Base-by-base conservation (phyloP, 805 yeast genomes). In the Wickerhamomyces xylosicus region DNA sequence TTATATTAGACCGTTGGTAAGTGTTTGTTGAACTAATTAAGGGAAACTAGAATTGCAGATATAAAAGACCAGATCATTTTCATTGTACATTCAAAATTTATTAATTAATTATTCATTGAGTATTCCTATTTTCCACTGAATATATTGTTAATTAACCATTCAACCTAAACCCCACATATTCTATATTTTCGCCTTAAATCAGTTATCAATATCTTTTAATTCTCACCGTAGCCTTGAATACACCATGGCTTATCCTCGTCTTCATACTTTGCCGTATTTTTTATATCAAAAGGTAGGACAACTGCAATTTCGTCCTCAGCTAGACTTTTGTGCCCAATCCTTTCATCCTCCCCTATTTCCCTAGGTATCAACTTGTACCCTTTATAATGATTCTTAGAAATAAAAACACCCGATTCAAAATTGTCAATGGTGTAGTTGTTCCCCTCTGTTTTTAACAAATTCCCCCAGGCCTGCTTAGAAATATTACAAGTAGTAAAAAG, bases 401-500 rank as follows among this genome's bases (percentile, higher is more conserved):
- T 44, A 20, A 78, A 49, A 0, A 78, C 66, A 1, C 84, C 84
- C 2, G 68, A 66, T 50, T 78, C 85, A 54, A 63, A 77, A 65
- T 74, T 53, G 44, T 56, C 40, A 59, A 62, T 47, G 46, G 48
- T 49, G n/a, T 66, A 62, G 13, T 44, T 35, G 4, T 37, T 14
- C 13, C 45, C 22, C 38, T 37, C 34, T 35, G 39, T 20, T 36
- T 19, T 57, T 39, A 31, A 53, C 47, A 14, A 62, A 5, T 53
- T 59, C 0, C 95, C 95, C 95, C 95, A 85, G 1, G 95, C 95
- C 43, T 75, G 81, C 39, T 73, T 73, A 25, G 89, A 79, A 32
- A 84, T 50, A 51, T 85, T 85, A 25, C 85, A 82, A 36, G 87
- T 79, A 0, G 92, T 82, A 52, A 82, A 64, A 5, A 82, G 54